Evolutionary conservation across 768 basidiomycete species (phyloP), one percentile per base, ranked within the genome.

Genomic region (Suillus lakei): DNA sequence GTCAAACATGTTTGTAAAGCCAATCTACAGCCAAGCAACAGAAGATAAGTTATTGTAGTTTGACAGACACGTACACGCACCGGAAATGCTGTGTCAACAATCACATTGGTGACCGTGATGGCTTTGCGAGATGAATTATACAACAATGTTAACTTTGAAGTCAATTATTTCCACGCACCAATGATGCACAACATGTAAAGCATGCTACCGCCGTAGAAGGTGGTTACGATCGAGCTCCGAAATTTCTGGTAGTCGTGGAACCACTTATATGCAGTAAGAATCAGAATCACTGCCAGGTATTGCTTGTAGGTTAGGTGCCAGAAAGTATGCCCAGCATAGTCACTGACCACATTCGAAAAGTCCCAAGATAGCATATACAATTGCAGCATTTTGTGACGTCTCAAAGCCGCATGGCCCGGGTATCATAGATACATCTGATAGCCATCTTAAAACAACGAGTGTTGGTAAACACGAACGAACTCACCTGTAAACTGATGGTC

Each of bases 181-280:
- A 66, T 64, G 21, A 73, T 68, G 23, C 72, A 71, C 36, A 36
- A 0, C 15, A 72, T 58, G 15, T 72, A 73, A 51, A 72, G 23
- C 62, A 73, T 64, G 34, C 63, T 38, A 38, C 71, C 72, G 26
- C 64, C 61, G 60, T 73, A 73, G 16, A 61, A 15, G 7, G 36
- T 53, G 23, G 30, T 12, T 23, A 71, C 61, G 8, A 73, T 61
- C 10, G 60, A 34, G 23, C 69, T 71, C 12, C n/a, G 56, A n/a
- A 23, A 3, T 21, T 43, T 32, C 1, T 43, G 30, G n/a, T 62
- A 64, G 34, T 59, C 58, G n/a, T n/a, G 13, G 43, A 36, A 61
- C 18, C 59, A 23, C 41, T 61, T 64, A 30, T 64, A 64, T 30
- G 43, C 63, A 13, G 39, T 64, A 21, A 64, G 51, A 13, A 18